A percentile compares a stretch with the other conserved stretches of the same genome.
Conservation (phyloP, 192 early-diverging fungal species). For the Dispira simplex region DNA sequence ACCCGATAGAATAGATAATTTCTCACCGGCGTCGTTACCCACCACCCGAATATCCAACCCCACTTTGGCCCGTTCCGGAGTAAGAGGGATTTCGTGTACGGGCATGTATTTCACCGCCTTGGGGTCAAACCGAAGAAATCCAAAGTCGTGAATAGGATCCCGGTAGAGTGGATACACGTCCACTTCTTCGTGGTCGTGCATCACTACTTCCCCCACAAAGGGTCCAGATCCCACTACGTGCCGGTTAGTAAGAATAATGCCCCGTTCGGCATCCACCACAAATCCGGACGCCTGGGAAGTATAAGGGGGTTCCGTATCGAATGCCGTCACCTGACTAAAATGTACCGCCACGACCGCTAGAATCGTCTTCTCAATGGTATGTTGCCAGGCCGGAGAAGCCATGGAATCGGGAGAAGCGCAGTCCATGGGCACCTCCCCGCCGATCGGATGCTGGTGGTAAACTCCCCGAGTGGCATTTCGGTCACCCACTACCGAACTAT, state of each 20-base stretch:
- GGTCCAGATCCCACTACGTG: constrained; percentile 65
- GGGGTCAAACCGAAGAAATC: constrained; percentile 61
- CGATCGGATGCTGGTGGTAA: too few relatives aligned
- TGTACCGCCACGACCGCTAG: constrained; percentile 66
- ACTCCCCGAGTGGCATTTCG: too few relatives aligned
- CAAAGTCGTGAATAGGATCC: constrained; percentile 77
- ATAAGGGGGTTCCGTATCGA: constrained; percentile 65
- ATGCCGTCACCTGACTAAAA: constrained; percentile 57
- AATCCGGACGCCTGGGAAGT: constrained; percentile 56
- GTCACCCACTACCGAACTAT: too few relatives aligned
- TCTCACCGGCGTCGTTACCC: constrained; percentile 69
- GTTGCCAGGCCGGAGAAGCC: constrained; percentile 33
- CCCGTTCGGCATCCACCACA: constrained; percentile 55
- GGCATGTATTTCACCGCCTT: constrained; percentile 50
- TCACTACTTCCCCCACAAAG: constrained; percentile 53
- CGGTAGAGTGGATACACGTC: constrained; percentile 55
- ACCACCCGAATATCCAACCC: constrained; percentile 66
- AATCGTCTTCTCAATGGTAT: constrained; percentile 51
- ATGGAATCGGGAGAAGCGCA: too few relatives aligned
- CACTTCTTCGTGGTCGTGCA: constrained; percentile 63
- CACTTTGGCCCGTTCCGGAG: constrained; percentile 49
- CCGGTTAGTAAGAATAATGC: constrained; percentile 62
- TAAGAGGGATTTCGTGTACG: constrained; percentile 44
- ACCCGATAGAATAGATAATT: constrained; percentile 58
- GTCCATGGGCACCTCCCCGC: too few relatives aligned